Percentiles rank a stretch among this genome's conserved stretches.
Evolutionary conservation across 306 rosid genomes (phyloP).

Genomic region (Arachis stenosperma): DNA sequence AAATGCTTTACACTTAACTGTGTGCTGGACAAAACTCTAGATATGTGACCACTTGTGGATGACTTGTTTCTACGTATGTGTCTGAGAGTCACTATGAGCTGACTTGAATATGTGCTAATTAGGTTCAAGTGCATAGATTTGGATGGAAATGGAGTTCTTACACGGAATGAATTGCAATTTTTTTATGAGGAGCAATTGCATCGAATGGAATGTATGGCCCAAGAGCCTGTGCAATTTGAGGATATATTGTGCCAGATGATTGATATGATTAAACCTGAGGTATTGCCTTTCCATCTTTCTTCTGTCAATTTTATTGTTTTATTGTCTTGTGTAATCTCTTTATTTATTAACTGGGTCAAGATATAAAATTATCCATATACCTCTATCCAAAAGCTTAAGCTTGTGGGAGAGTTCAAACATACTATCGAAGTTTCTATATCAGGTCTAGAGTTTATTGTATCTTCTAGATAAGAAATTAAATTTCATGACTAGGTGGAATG

Average conservation of each 20-base stretch:
- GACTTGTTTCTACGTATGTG: constrained; percentile 21
- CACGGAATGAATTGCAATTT: constrained; percentile 92
- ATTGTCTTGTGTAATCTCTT: background rate
- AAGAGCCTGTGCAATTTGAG: constrained; percentile 98
- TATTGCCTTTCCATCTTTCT: constrained; percentile 46
- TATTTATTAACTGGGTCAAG: no score
- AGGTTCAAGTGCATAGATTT: constrained; percentile 99
- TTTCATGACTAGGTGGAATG: no score
- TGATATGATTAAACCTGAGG: constrained; percentile 97
- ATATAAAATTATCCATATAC: no score
- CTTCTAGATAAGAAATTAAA: no score
- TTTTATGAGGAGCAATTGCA: constrained; percentile 99
- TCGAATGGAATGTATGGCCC: constrained; percentile 99
- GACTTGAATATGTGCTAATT: constrained; percentile 40
- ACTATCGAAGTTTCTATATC: no score
- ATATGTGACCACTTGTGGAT: constrained; percentile 31
- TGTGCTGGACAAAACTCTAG: background rate
- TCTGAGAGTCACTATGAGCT: constrained; percentile 23
- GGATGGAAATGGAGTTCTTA: constrained; percentile 96
- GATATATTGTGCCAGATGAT: constrained; percentile 97
- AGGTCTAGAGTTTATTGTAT: no score
- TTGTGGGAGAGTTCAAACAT: no score
- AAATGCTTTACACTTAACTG: constrained; percentile 13
- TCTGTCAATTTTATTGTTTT: constrained; percentile 24
- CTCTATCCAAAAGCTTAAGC: no score